Percentiles rank a stretch among this genome's conserved stretches.
These are phyloP conservation scores for maize (Zea mays) DNA, from an alignment of 176 grass and related monocot species.

Conservation along the genomic window Zm-B73-REFERENCE-NAM-5.0 NC_050096.1:85952501-85953000, in stretches of 20 bases:
- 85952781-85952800: background rate
- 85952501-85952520: background rate
- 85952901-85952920: background rate
- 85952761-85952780: background rate
- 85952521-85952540: background rate
- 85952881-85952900: slow-evolving; percentile 1
- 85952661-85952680: background rate
- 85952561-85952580: background rate
- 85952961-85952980: too few relatives aligned
- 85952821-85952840: too few relatives aligned
- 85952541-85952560: background rate
- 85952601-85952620: background rate
- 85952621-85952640: background rate
- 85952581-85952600: background rate
- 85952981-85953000: too few relatives aligned
- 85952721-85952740: background rate
- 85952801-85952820: background rate
- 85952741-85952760: background rate
- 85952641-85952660: background rate
- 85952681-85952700: slow-evolving; percentile 2
- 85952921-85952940: background rate
- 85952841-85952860: background rate
- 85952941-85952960: too few relatives aligned
- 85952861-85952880: slow-evolving; percentile 9
- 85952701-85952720: slow-evolving; percentile 1